Conservation (phyloP, 768 basidiomycete genomes). For the Phanerochaete sordida region DNA sequence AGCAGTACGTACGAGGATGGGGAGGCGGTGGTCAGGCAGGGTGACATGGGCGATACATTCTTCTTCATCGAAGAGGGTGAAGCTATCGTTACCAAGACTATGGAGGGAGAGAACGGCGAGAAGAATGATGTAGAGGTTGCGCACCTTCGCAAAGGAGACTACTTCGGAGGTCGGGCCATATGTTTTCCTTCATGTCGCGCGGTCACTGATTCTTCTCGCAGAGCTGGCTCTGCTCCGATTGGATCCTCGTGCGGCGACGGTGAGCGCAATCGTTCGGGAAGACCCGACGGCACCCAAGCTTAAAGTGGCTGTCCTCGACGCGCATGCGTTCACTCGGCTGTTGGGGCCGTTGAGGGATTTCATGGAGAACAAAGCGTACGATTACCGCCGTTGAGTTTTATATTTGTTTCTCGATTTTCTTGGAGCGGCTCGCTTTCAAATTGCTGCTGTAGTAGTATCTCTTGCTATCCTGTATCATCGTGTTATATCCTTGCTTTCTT, state of each 20-base stretch:
- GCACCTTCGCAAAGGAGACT: slow-evolving; percentile 84
- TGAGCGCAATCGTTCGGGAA: slow-evolving; percentile 66
- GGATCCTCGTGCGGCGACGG: slow-evolving; percentile 94
- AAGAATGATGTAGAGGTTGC: slow-evolving; percentile 69
- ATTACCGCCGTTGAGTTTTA: slow-evolving; percentile 20
- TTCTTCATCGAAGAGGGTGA: slow-evolving; percentile 97
- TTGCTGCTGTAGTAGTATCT: slow-evolving; percentile 2
- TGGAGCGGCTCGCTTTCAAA: slow-evolving; percentile 8
- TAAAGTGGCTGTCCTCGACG: slow-evolving; percentile 91
- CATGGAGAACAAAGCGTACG: slow-evolving; percentile 83
- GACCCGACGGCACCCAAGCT: slow-evolving; percentile 58
- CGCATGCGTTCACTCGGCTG: slow-evolving; percentile 89
- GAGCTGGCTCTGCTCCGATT: slow-evolving; percentile 88
- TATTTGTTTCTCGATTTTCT: neutral
- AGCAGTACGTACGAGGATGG: slow-evolving; percentile 81
- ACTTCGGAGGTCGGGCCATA: slow-evolving; percentile 79
- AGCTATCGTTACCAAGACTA: slow-evolving; percentile 79
- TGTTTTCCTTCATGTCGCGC: slow-evolving; percentile 20
- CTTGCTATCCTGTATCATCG: slow-evolving; percentile 3
- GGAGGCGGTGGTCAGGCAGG: slow-evolving; percentile 84
- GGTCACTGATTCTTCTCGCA: slow-evolving; percentile 29
- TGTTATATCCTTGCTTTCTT: slow-evolving; percentile 4
- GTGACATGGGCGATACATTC: slow-evolving; percentile 95
- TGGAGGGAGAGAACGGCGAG: slow-evolving; percentile 54
- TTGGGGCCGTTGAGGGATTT: slow-evolving; percentile 90